phyloP scores from a whole-genome alignment of 1,284 basidiomycete genomes.

The Cryptococcus wingfieldii region DNA sequence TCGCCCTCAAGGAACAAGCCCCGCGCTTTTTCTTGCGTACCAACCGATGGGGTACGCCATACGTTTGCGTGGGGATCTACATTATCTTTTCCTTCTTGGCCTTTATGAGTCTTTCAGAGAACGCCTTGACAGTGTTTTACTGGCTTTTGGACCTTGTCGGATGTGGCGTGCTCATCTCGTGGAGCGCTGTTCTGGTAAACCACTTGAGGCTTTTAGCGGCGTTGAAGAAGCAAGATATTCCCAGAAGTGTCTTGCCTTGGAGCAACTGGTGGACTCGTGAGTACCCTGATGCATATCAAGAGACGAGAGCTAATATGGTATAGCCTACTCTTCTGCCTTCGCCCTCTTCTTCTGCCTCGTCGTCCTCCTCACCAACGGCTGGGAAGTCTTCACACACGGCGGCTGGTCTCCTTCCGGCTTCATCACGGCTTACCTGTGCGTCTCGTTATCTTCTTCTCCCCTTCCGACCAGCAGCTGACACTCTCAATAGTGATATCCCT shows the following conservation, averaged over 20 bases:
- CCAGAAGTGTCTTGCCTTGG: slow-evolving; percentile 19
- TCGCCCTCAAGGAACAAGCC: slow-evolving; percentile 51
- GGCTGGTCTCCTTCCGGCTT: slow-evolving; percentile 20
- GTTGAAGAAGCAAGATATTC: slow-evolving; percentile 14
- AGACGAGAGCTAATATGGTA: background rate
- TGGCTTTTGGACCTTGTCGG: slow-evolving; percentile 29
- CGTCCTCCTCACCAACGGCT: slow-evolving; percentile 26
- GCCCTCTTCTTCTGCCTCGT: slow-evolving; percentile 15
- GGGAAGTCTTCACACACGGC: slow-evolving; percentile 27
- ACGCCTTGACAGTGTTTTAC: slow-evolving; percentile 28
- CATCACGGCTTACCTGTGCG: slow-evolving; percentile 21
- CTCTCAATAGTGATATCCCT: slow-evolving; percentile 18
- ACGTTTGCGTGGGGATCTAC: slow-evolving; percentile 28
- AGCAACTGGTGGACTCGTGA: slow-evolving; percentile 26
- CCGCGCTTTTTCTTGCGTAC: slow-evolving; percentile 51
- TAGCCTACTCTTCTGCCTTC: slow-evolving; percentile 16
- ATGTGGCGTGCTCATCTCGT: slow-evolving; percentile 26
- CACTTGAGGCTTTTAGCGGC: slow-evolving; percentile 17
- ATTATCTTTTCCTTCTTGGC: slow-evolving; percentile 39
- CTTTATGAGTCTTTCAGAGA: slow-evolving; percentile 36
- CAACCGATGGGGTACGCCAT: slow-evolving; percentile 50
- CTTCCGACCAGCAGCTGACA: background rate
- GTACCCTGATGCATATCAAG: background rate
- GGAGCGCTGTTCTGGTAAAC: slow-evolving; percentile 19
- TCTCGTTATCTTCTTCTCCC: background rate